These are phyloP conservation scores for Naumovozyma castellii DNA, from an alignment of 805 yeast species.

Conservation along the genomic window DNA sequence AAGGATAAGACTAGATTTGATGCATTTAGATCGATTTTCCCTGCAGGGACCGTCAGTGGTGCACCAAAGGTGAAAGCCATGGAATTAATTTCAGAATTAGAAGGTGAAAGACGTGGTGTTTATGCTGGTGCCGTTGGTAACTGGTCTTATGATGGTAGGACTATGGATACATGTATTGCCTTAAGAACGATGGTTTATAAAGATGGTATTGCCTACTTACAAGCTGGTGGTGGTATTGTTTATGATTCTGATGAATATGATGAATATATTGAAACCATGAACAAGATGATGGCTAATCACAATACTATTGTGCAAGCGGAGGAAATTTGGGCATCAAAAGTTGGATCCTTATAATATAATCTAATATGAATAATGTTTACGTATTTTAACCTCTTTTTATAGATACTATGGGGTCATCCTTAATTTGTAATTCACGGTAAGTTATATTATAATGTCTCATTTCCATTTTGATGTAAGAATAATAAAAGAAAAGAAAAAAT, in stretches of 20 bases:
- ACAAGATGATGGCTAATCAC: slow-evolving; percentile 91
- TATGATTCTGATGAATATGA: slow-evolving; percentile 90
- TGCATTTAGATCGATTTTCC: slow-evolving; percentile 95
- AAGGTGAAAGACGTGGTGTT: slow-evolving; percentile 86
- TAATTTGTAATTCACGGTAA: too few species aligned
- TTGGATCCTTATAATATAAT: slow-evolving; percentile 16
- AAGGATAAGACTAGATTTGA: slow-evolving; percentile 82
- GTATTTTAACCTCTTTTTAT: not conserved
- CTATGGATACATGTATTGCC: slow-evolving; percentile 97
- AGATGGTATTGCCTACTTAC: slow-evolving; percentile 82
- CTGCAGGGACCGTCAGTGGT: slow-evolving; percentile 98
- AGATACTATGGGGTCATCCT: too few species aligned
- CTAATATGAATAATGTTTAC: not conserved
- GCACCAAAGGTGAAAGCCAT: slow-evolving; percentile 97
- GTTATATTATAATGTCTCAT: too few species aligned
- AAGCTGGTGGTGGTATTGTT: slow-evolving; percentile 99
- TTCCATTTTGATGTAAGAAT: too few species aligned
- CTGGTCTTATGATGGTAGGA: slow-evolving; percentile 91
- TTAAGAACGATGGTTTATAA: slow-evolving; percentile 93
- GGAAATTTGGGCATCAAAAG: slow-evolving; percentile 51
- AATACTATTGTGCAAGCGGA: slow-evolving; percentile 90
- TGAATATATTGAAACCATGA: slow-evolving; percentile 92
- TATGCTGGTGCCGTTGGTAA: slow-evolving; percentile 99
- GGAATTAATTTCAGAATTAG: slow-evolving; percentile 86
- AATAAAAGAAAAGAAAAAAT: not conserved